Evolutionary conservation across 768 basidiomycete genomes (phyloP).

Genomic region (Asterophora parasitica): DNA sequence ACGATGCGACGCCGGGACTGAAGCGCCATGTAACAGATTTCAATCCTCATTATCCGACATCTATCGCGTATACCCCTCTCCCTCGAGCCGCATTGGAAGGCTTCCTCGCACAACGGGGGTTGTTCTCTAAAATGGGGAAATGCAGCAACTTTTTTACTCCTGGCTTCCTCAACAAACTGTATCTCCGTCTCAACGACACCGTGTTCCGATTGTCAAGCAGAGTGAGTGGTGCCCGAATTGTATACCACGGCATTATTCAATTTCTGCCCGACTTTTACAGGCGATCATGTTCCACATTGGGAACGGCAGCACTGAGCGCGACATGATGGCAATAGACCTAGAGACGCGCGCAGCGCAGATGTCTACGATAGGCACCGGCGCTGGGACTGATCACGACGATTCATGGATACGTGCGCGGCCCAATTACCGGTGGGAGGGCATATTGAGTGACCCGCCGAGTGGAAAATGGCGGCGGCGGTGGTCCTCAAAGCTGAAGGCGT

Average conservation of each 20-base stretch:
- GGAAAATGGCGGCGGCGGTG: conserved; percentile 32
- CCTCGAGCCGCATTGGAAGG: conserved; percentile 58
- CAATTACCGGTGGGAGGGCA: conserved; percentile 66
- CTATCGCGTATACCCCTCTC: conserved; percentile 69
- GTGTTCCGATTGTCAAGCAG: conserved; percentile 49
- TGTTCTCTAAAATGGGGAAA: conserved; percentile 41
- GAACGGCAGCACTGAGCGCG: conserved; percentile 41
- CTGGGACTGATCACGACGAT: conserved; percentile 70
- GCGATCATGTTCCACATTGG: conserved; percentile 63
- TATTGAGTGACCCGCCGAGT: conserved; percentile 50
- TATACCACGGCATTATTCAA: not conserved
- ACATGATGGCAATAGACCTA: conserved; percentile 61
- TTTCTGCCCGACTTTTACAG: conserved; percentile 25
- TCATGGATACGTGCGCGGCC: conserved; percentile 55
- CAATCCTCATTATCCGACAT: conserved; percentile 65
- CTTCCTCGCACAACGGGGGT: conserved; percentile 59
- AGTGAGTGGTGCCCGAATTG: conserved; percentile 31
- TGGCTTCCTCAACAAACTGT: conserved; percentile 69
- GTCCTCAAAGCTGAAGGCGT: conserved; percentile 56
- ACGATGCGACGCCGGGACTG: conserved; percentile 49
- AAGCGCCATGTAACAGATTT: conserved; percentile 52
- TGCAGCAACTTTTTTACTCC: conserved; percentile 51
- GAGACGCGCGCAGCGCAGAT: conserved; percentile 40
- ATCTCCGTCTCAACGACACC: conserved; percentile 64
- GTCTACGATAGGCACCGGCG: conserved; percentile 60